Percentiles rank a stretch among this genome's conserved stretches.
Evolutionary conservation across 2,329 filamentous ascomycete genomes (phyloP).

Genomic region (Aspergillus novoparasiticus): DNA sequence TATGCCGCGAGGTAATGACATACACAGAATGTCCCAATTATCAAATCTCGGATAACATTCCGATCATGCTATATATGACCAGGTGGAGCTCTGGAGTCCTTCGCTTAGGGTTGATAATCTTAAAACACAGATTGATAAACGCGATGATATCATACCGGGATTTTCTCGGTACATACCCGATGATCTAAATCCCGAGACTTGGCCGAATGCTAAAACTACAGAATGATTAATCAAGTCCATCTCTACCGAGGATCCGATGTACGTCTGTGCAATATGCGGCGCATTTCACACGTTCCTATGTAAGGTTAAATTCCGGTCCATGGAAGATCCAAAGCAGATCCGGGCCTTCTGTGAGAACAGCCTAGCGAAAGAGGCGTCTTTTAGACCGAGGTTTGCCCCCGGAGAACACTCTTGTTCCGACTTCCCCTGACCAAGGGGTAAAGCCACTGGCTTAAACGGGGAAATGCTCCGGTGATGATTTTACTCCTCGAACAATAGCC

Average conservation of each 20-base stretch:
- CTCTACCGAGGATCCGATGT: neutral
- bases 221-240: neutral
- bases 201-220: neutral
- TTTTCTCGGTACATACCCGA: too few species aligned
- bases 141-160: too few species aligned
- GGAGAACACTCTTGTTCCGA: too few species aligned
- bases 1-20: too few species aligned
- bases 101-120: too few species aligned
- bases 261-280: neutral
- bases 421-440: too few species aligned
- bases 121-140: too few species aligned
- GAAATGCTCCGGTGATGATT: neutral
- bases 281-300: neutral
- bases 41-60: too few species aligned
- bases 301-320: neutral
- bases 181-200: neutral
- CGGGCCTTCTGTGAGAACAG: neutral
- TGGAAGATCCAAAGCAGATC: neutral
- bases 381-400: neutral
- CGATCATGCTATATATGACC: too few species aligned
- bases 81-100: too few species aligned
- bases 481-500: rapidly evolving
- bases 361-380: neutral
- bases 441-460: neutral
- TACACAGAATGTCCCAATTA: too few species aligned